phyloP scores from a whole-genome alignment of 805 yeast genomes.

The Candida hungchunana region DNA sequence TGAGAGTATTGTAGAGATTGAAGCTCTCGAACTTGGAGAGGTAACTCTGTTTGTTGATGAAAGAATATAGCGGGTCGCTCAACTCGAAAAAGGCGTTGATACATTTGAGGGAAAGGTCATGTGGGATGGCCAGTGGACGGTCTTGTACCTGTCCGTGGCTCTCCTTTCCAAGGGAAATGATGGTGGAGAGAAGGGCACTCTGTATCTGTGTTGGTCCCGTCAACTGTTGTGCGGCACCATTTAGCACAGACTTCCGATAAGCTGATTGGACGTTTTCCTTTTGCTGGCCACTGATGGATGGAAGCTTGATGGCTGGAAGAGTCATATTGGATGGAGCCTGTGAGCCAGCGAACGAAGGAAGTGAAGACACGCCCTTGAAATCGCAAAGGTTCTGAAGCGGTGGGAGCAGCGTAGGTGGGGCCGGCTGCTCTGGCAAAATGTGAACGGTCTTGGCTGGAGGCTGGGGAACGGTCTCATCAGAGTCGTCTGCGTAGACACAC shows the following conservation, averaged over 20 bases:
- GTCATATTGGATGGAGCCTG: neutral
- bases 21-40: conserved; percentile 10
- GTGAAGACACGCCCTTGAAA: neutral
- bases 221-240: neutral
- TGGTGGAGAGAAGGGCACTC: conserved; percentile 21
- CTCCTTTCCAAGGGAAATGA: conserved; percentile 21
- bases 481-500: conserved; percentile 25
- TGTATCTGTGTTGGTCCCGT: conserved; percentile 17
- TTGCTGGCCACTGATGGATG: conserved; percentile 13
- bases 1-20: conserved; percentile 17
- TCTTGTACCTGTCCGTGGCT: conserved; percentile 7
- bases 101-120: conserved; percentile 17
- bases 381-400: conserved; percentile 7
- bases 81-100: conserved; percentile 16
- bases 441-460: neutral
- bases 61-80: conserved; percentile 16
- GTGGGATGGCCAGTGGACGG: conserved; percentile 14
- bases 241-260: neutral
- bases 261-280: conserved; percentile 3
- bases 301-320: conserved; percentile 12
- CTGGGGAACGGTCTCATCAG: neutral
- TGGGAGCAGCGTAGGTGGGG: conserved; percentile 6
- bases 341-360: neutral
- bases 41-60: conserved; percentile 17
- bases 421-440: neutral